Base-by-base conservation (phyloP, 225 moss, liverwort and hornwort genomes). In the Climacium dendroides region DNA sequence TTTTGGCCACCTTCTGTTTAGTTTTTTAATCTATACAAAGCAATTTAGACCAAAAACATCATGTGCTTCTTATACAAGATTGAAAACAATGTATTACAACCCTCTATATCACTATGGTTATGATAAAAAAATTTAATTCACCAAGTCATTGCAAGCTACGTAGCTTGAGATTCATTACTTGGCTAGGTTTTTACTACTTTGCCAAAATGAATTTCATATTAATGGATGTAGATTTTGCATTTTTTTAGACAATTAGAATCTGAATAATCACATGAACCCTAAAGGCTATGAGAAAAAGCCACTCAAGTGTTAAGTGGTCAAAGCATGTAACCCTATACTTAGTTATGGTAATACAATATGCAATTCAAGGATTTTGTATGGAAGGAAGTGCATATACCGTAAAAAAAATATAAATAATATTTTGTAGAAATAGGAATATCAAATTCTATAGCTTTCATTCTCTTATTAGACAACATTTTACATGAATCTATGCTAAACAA, bases 401-500 rank as follows among this genome's bases (percentile, higher is more conserved):
- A 13, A 22, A 37, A 37, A 22, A 66, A 35, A 5, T 6, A 22
- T 67, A 37, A 23, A 67, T 23, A 22, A 69, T 39, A 4, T 13
- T 67, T 22, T 22, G 11, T 66, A 28, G 1, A 47, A 73, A 73
- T 73, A 73, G 10, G 2, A 16, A 2, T 6, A 47, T 73, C 4
- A 47, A 73, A 29, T 47, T 73, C 4, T 6, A 18, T 0, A 0
- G 1, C 18, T 47, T 73, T 30, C 15, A 6, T 18, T 30, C 18
- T 48, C 19, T 47, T 1, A 11, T 48, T 7, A 30, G 5, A 11
- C 30, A 73, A 48, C 15, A 0, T 73, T 11, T 22, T 73, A 1
- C 11, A 73, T 0, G 0, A 73, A 19, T 48, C 19, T 47, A 30
- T 11, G 29, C 0, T 1, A 0, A 19, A 2, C 11, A 30, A 30